Percentiles rank a stretch among this genome's conserved stretches.
These are phyloP conservation scores for Gracilaria domingensis DNA, from an alignment of 23 red algal genomes.

Conservation along the genomic window DNA sequence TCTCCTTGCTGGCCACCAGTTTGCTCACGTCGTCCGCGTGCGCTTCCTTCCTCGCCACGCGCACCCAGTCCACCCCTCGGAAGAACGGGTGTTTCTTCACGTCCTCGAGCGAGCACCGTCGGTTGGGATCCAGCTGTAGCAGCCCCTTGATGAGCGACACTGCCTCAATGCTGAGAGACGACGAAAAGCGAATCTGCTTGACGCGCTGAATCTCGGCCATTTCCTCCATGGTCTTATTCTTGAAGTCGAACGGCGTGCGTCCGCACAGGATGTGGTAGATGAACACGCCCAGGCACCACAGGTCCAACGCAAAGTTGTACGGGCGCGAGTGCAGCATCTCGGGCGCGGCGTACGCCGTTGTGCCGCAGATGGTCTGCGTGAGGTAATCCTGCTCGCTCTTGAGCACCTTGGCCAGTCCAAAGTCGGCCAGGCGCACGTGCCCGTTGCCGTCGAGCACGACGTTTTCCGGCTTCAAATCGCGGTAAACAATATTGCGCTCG, in stretches of 20 bases:
- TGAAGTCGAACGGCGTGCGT: constrained; percentile 85
- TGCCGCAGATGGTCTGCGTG: constrained; percentile 92
- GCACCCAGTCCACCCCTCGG: constrained; percentile 84
- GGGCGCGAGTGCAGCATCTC: constrained; percentile 81
- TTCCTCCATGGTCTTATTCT: constrained; percentile 66
- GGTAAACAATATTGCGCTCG: constrained; percentile 86
- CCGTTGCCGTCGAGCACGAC: constrained; percentile 92
- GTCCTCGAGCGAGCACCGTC: constrained; percentile 65
- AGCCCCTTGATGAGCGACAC: constrained; percentile 80
- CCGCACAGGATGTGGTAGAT: constrained; percentile 85
- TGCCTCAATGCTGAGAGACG: constrained; percentile 75
- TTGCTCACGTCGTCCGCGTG: constrained; percentile 55
- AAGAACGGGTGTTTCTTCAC: constrained; percentile 94
- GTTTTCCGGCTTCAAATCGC: constrained; percentile 98
- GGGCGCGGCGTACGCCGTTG: constrained; percentile 86
- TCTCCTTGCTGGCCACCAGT: constrained; percentile 43
- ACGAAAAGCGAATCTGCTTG: constrained; percentile 67
- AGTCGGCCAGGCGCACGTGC: constrained; percentile 92
- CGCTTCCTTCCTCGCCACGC: constrained; percentile 57
- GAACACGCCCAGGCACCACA: constrained; percentile 91
- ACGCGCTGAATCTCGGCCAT: constrained; percentile 79
- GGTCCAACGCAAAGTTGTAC: constrained; percentile 83
- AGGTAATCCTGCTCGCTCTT: constrained; percentile 51
- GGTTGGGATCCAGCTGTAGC: constrained; percentile 72
- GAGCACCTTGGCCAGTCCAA: constrained; percentile 94